Percentiles rank a stretch among this genome's conserved stretches.
These are phyloP conservation scores for Tuber melanosporum DNA, from an alignment of 495 filamentous ascomycete species.

Conservation along the genomic window DNA sequence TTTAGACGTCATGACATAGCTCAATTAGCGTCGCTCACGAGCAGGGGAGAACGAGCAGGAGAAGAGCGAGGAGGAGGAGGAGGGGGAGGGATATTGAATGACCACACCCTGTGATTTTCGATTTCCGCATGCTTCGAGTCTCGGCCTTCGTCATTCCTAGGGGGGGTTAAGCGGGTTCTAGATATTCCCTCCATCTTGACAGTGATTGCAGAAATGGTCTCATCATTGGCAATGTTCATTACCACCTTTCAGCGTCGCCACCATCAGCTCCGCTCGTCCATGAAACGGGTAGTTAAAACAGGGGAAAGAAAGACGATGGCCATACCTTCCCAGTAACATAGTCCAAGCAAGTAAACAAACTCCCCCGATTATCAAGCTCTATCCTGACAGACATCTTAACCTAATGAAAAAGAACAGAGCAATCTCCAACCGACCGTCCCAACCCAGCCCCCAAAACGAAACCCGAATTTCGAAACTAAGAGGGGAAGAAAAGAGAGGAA, in stretches of 20 bases:
- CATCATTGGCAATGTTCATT: conserved; percentile 56
- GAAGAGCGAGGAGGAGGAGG: not conserved
- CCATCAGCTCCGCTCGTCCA: conserved; percentile 6
- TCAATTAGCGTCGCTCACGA: not conserved
- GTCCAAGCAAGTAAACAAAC: conserved; percentile 86
- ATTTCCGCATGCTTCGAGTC: conserved; percentile 54
- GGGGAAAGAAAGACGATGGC: not conserved
- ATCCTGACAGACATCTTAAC: conserved; percentile 69
- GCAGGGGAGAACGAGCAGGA: not conserved
- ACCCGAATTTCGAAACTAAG: not conserved
- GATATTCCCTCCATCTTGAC: conserved; percentile 85
- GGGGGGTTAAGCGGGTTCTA: conserved; percentile 29
- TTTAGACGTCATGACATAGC: conserved; percentile 11
- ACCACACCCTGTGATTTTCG: conserved; percentile 70
- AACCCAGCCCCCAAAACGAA: not conserved
- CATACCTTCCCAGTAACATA: conserved; percentile 55
- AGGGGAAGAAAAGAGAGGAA: not conserved
- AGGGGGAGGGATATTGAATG: not conserved
- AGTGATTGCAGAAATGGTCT: conserved; percentile 67
- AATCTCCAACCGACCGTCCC: not conserved
- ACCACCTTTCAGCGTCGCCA: conserved; percentile 48
- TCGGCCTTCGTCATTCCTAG: conserved; percentile 43
- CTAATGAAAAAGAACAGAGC: not conserved
- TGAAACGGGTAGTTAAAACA: conserved; percentile 2
- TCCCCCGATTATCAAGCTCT: conserved; percentile 63